These are phyloP conservation scores for Trypanosoma vivax DNA, from an alignment of 208 protist species.

Conservation along the genomic window DNA sequence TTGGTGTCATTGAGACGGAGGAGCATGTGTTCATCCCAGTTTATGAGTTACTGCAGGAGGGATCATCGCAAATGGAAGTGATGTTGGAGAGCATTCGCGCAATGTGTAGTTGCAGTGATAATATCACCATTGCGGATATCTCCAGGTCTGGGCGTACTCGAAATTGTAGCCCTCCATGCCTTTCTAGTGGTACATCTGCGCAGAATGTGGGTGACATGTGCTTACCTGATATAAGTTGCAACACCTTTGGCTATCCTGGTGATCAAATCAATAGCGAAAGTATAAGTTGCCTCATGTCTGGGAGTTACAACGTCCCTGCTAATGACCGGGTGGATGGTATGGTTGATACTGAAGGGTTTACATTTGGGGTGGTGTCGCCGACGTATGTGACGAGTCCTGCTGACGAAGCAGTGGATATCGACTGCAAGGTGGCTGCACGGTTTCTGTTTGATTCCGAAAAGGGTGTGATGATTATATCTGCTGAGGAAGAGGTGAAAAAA, in stretches of 20 bases:
- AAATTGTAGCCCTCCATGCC: no score
- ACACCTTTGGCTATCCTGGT: no score
- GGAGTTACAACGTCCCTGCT: no score
- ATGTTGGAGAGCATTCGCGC: constrained; percentile 14
- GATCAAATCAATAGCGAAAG: no score
- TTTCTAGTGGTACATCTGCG: no score
- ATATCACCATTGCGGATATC: no score
- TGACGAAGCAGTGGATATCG: constrained; percentile 23
- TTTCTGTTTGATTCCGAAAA: constrained; percentile 37
- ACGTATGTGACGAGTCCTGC: constrained; percentile 34
- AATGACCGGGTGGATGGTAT: no score
- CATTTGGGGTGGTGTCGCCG: constrained; percentile 36
- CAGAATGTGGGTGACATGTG: no score
- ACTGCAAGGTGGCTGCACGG: constrained; percentile 54
- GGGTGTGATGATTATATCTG: constrained; percentile 44
- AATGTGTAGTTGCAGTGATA: neutral
- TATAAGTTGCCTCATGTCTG: no score
- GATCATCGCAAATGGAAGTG: constrained; percentile 13
- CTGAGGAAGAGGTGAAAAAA: constrained; percentile 45
- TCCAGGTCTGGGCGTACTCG: neutral
- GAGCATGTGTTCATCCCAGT: constrained; percentile 52
- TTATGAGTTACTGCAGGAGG: constrained; percentile 37
- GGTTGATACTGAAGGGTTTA: constrained; percentile 17
- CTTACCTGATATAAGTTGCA: no score
- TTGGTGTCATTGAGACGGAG: constrained; percentile 39